Evolutionary conservation across 202 grass and related monocot species (phyloP).

Genomic region (Carex sylvatica): DNA sequence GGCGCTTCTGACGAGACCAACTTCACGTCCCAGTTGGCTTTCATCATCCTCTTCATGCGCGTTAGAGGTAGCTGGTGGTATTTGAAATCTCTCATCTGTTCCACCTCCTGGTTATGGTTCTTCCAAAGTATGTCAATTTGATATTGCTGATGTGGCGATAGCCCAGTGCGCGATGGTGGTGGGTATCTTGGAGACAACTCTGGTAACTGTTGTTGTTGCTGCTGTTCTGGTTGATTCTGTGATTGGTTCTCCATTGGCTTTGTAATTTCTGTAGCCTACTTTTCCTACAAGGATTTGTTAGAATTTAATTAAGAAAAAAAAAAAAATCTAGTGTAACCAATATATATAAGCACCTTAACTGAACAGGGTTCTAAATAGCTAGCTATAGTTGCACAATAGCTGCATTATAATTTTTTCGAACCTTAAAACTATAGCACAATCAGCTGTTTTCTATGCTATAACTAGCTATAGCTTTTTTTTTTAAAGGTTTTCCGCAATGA

Average conservation of each 20-base stretch:
- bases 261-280: not conserved
- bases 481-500: too few relatives aligned
- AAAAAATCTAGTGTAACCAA: not conserved
- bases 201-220: not conserved
- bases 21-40: not conserved
- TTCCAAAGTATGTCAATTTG: not conserved
- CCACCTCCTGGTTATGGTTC: not conserved
- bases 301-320: not conserved
- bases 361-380: too few relatives aligned
- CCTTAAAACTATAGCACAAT: too few relatives aligned
- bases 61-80: not conserved
- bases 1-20: constrained; percentile 20
- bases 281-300: not conserved
- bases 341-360: not conserved
- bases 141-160: not conserved
- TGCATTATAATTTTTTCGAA: too few relatives aligned
- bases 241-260: constrained; percentile 16
- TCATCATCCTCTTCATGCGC: constrained; percentile 6
- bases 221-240: not conserved
- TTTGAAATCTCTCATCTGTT: constrained; percentile 15
- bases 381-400: too few relatives aligned
- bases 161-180: not conserved
- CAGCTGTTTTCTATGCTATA: too few relatives aligned
- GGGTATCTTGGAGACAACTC: not conserved
- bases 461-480: too few relatives aligned